A percentile compares a stretch with the other conserved stretches of the same genome.
These are phyloP conservation scores for Lenzites betulinus DNA, from an alignment of 768 basidiomycete genomes.

Conservation along the genomic window DNA sequence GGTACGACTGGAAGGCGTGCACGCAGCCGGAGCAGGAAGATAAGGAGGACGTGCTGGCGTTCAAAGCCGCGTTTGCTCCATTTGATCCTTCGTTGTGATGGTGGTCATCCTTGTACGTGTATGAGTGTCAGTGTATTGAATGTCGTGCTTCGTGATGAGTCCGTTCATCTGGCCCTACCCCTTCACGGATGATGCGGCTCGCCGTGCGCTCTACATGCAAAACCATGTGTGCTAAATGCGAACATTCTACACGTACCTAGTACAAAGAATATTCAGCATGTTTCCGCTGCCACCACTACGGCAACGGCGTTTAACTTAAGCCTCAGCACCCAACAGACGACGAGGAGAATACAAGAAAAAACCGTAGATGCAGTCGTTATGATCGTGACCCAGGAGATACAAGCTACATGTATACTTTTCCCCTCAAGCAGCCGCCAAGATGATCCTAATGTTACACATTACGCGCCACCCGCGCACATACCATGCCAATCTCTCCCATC, in stretches of 20 bases:
- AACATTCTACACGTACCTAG: too few species aligned
- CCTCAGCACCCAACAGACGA: too few species aligned
- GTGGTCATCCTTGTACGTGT: not conserved
- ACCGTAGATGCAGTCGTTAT: not conserved
- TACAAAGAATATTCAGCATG: too few species aligned
- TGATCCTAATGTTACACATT: constrained; percentile 6
- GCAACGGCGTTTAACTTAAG: too few species aligned
- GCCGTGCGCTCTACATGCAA: too few species aligned
- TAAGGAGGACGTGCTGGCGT: constrained; percentile 75
- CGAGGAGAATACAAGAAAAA: not conserved
- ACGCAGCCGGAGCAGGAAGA: constrained; percentile 83
- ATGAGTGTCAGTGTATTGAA: not conserved
- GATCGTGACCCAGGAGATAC: not conserved
- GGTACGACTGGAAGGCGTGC: constrained; percentile 93
- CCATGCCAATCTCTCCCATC: too few species aligned
- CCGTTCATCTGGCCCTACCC: too few species aligned
- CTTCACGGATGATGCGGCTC: too few species aligned
- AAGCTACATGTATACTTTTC: constrained; percentile 13
- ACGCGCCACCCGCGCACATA: constrained; percentile 5
- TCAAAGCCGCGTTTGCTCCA: constrained; percentile 80
- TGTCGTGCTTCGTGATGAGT: not conserved
- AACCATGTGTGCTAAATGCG: too few species aligned
- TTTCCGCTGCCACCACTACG: too few species aligned
- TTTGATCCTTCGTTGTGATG: constrained; percentile 57
- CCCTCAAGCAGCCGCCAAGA: not conserved